Evolutionary conservation across 2,329 filamentous ascomycete genomes (phyloP), one percentile per base, ranked within the genome.

Genomic region (Scolecobasidium constrictum): DNA sequence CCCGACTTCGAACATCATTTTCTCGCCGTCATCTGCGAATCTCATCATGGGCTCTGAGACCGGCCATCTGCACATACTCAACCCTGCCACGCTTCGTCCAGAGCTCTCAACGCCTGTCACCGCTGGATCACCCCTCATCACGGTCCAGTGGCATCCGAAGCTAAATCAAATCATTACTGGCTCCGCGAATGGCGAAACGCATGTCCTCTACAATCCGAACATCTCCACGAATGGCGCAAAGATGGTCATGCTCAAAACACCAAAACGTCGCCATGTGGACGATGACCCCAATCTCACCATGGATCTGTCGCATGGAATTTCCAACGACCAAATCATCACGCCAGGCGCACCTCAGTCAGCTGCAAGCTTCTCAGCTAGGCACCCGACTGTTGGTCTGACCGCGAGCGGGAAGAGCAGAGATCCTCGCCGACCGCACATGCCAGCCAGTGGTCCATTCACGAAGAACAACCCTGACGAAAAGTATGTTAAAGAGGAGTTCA

Each of bases 111-210:
- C 90, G 3, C 82, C 86, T 3, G 78, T 98, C n/a, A 95, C 90
- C 0, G 81, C 86, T 1, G 83, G 82, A 12, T 84, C 80, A 4
- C 76, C 90, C 1, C 66, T 98, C 6, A 84, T 96, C 48, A 79
- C 81, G 2, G 86, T 94, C 19, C 70, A 84, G 48, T 98, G 92
- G 92, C 90, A 98, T 56, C 73, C 83, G 16, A 94, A 87, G 61
- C 78, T 98, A 56, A 96, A 98, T 59, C 92, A 98, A 57, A 94
- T 98, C 54, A 64, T 96, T 49, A 94, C 90, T 6, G 90, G 88
- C 46, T 95, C 90, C 36, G 86, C 86, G 41, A 94, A 95, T 56
- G 80, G 81, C 44, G 84, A 93, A 61, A 87, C 84, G 0, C 90
- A 88, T 55, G 75, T 96, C 34, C 79, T 98, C 38, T 98, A 92